Evolutionary conservation across 331 rosid genomes (phyloP).

Genomic region (Saraca asoca): DNA sequence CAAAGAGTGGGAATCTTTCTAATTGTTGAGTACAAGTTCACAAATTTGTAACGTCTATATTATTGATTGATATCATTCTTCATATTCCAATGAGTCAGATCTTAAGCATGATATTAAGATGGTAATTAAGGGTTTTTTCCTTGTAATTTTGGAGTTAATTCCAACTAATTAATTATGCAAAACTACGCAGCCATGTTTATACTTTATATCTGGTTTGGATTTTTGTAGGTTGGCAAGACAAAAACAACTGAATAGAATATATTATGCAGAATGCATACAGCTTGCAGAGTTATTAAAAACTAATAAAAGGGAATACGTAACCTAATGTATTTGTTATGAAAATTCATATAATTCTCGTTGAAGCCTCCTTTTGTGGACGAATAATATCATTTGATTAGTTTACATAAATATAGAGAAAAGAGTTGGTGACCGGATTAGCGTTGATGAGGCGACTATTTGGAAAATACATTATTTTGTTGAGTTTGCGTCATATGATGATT

Average conservation of each 20-base stretch:
- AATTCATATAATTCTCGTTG: slow-evolving; percentile 32
- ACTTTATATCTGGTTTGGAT: background rate
- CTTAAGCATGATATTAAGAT: background rate
- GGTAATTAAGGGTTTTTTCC: slow-evolving; percentile 22
- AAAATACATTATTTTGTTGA: slow-evolving; percentile 17
- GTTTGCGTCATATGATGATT: slow-evolving; percentile 43
- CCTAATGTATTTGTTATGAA: background rate
- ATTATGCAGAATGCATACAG: background rate
- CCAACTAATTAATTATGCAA: slow-evolving; percentile 1
- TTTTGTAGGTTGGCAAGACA: slow-evolving; percentile 1
- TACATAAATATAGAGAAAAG: slow-evolving; percentile 24
- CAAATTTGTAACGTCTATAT: too few relatives aligned
- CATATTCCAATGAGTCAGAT: too few relatives aligned
- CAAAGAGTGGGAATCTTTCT: too few relatives aligned
- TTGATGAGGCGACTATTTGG: background rate
- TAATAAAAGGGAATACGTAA: background rate
- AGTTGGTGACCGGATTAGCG: slow-evolving; percentile 20
- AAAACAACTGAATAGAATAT: slow-evolving; percentile 2
- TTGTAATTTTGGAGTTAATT: slow-evolving; percentile 7
- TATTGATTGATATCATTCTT: too few relatives aligned
- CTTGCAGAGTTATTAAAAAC: slow-evolving; percentile 6
- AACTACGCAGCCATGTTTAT: too few relatives aligned
- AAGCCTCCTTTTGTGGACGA: slow-evolving; percentile 20
- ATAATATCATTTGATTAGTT: slow-evolving; percentile 34
- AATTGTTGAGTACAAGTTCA: too few relatives aligned